Percentiles rank a stretch among this genome's conserved stretches.
Conservation (phyloP, 2,329 filamentous ascomycete genomes). For the Arthroderma sp. region DNA sequence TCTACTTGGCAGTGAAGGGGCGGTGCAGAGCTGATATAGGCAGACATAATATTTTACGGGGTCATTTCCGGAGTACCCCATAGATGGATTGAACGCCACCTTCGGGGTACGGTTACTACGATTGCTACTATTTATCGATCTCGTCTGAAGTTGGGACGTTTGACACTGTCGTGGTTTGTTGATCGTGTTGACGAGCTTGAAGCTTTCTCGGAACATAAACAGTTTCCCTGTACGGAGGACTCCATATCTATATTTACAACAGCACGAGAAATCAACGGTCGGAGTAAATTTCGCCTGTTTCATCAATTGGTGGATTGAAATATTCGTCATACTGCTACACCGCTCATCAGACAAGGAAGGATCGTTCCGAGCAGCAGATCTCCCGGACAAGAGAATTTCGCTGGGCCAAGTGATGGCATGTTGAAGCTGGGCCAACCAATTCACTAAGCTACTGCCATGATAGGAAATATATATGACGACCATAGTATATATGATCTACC, state of each 20-base stretch:
- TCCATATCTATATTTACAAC: background rate
- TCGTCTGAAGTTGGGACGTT: too few species aligned
- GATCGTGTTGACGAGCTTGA: too few species aligned
- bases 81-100: background rate
- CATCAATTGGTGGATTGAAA: background rate
- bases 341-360: background rate
- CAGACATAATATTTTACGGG: background rate
- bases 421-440: background rate
- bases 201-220: background rate
- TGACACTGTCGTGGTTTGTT: too few species aligned
- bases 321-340: background rate
- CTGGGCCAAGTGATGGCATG: background rate
- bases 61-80: background rate
- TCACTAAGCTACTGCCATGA: background rate
- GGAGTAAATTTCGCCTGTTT: background rate
- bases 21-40: background rate
- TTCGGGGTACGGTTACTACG: background rate
- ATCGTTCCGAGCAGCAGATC: background rate
- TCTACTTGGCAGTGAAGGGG: background rate
- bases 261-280: background rate
- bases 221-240: background rate
- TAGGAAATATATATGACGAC: background rate
- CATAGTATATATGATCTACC: background rate
- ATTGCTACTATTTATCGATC: background rate
- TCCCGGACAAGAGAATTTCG: background rate